These are phyloP conservation scores for Teunomyces aglyptinius DNA, from an alignment of 805 yeast genomes.

Conservation along the genomic window DNA sequence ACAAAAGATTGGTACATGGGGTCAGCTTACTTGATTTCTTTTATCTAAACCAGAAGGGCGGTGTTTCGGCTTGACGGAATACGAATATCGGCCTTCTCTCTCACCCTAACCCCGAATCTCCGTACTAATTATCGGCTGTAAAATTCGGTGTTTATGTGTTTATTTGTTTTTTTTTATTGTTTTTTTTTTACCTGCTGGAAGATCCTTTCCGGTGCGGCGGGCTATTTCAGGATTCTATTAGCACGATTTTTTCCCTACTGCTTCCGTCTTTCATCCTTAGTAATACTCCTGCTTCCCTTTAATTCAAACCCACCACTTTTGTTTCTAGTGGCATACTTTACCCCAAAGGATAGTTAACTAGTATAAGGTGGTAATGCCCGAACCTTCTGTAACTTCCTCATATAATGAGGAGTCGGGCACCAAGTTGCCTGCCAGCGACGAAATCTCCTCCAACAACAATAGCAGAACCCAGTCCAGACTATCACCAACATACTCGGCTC, in stretches of 20 bases:
- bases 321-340: background rate
- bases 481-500: conserved; percentile 5
- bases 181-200: background rate
- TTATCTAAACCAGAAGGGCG: no score
- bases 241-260: background rate
- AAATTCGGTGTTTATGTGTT: no score
- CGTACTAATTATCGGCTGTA: no score
- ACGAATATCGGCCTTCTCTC: no score
- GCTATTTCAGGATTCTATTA: background rate
- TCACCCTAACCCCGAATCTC: background rate
- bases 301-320: background rate
- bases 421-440: conserved; percentile 8
- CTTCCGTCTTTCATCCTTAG: background rate
- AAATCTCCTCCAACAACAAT: background rate
- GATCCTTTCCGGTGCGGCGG: background rate
- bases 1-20: no score
- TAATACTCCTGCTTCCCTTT: background rate
- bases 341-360: background rate
- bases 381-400: background rate
- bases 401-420: conserved; percentile 1
- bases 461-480: conserved; percentile 3
- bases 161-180: background rate
- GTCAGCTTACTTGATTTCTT: no score
- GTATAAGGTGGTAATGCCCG: background rate
- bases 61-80: no score